Conservation (phyloP, 2,329 filamentous ascomycete genomes). For the Biscogniauxia sp. region DNA sequence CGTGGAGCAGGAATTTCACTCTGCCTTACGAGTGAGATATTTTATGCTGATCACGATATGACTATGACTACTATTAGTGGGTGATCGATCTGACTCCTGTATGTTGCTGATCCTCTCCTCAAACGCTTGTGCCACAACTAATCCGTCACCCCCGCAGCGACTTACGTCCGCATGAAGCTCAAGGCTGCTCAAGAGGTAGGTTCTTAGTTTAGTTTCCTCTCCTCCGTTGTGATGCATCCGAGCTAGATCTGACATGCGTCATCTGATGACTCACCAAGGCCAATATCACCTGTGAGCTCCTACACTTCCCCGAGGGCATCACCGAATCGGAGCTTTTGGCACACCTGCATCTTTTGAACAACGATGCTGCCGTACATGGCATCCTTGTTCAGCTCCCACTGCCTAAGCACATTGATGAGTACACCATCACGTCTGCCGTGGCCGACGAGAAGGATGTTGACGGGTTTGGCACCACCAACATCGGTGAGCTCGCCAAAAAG, state of each 20-base stretch:
- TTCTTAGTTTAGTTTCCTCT: conserved; percentile 3
- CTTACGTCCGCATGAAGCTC: conserved; percentile 99
- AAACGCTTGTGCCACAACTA: conserved; percentile 22
- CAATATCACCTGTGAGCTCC: conserved; percentile 82
- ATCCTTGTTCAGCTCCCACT: conserved; percentile 93
- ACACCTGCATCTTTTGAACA: conserved; percentile 78
- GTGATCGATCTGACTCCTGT: conserved; percentile 91
- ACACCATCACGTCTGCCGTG: conserved; percentile 84
- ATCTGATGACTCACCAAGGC: conserved; percentile 53
- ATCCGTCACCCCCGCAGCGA: conserved; percentile 55
- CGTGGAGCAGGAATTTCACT: too few relatives aligned
- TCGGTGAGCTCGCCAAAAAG: conserved; percentile 94
- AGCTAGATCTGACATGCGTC: not conserved
- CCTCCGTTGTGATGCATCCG: too few relatives aligned
- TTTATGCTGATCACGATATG: conserved; percentile 10
- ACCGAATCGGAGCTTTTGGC: conserved; percentile 84
- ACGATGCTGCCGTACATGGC: conserved; percentile 81
- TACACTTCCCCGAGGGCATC: conserved; percentile 79
- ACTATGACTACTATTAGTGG: conserved; percentile 60
- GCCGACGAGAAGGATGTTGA: conserved; percentile 96
- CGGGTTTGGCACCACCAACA: conserved; percentile 90
- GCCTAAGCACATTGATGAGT: conserved; percentile 86
- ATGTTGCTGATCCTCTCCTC: conserved; percentile 35
- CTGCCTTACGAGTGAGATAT: too few relatives aligned
- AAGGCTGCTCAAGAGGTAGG: conserved; percentile 90